phyloP scores from a whole-genome alignment of 345 rosid species.

The Streptanthus diversifolius region DNA sequence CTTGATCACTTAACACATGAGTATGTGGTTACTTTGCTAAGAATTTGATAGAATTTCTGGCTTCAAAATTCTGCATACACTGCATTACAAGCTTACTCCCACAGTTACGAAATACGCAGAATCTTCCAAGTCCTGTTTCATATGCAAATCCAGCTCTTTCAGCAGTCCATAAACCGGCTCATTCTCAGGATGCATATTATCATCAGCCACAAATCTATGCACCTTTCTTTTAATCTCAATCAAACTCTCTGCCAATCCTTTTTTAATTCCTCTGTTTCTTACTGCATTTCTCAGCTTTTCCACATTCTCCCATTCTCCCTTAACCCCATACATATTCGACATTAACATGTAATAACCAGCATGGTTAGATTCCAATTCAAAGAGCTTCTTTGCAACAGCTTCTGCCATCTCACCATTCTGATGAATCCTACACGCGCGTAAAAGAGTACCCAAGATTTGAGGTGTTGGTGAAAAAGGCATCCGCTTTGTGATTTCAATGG shows the following conservation, averaged over 20 bases:
- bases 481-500: constrained; percentile 35
- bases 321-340: constrained; percentile 55
- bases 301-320: constrained; percentile 45
- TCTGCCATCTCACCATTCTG: constrained; percentile 51
- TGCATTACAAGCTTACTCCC: constrained; percentile 13
- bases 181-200: constrained; percentile 37
- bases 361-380: constrained; percentile 47
- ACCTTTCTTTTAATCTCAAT: constrained; percentile 38
- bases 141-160: constrained; percentile 38
- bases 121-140: constrained; percentile 24
- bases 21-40: neutral
- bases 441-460: constrained; percentile 50
- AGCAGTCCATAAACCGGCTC: constrained; percentile 40
- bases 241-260: constrained; percentile 41
- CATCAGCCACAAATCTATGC: constrained; percentile 49
- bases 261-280: constrained; percentile 45
- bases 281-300: constrained; percentile 42
- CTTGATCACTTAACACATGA: neutral
- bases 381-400: constrained; percentile 42
- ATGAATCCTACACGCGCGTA: constrained; percentile 61
- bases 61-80: constrained; percentile 13
- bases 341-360: constrained; percentile 50
- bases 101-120: constrained; percentile 9
- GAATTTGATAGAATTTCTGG: neutral
- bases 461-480: constrained; percentile 49